Conservation (phyloP, 1,139 yeast species). For the Pneumocystis wakefieldiae region DNA sequence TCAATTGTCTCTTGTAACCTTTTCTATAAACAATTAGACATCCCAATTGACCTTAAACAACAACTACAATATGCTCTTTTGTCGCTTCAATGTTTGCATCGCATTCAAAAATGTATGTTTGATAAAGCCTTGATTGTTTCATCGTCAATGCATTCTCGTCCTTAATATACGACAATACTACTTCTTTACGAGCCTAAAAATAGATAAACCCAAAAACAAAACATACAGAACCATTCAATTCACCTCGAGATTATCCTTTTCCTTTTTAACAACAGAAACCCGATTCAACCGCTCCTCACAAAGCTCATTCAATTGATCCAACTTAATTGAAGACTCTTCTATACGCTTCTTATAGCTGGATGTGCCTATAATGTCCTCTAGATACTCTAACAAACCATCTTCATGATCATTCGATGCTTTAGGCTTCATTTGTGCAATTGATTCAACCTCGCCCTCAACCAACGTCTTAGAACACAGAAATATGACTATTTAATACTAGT, state of each 20-base stretch:
- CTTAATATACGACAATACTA: conserved; percentile 50
- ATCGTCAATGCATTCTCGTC: conserved; percentile 48
- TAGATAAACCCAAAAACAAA: not conserved
- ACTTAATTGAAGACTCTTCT: conserved; percentile 44
- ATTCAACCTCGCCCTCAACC: conserved; percentile 77
- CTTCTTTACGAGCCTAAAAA: not conserved
- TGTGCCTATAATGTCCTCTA: conserved; percentile 95
- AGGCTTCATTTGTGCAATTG: conserved; percentile 96
- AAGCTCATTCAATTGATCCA: conserved; percentile 58
- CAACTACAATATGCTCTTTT: conserved; percentile 23
- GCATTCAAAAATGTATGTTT: conserved; percentile 35
- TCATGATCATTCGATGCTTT: conserved; percentile 87
- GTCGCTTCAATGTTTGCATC: not conserved
- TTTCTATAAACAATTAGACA: conserved; percentile 30
- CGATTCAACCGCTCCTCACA: conserved; percentile 73
- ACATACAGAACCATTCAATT: conserved; percentile 34
- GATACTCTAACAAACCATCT: conserved; percentile 82
- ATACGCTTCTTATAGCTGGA: conserved; percentile 64
- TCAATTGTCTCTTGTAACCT: conserved; percentile 25
- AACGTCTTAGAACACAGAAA: not conserved
- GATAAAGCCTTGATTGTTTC: conserved; percentile 43
- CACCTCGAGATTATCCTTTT: conserved; percentile 52
- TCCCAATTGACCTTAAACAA: conserved; percentile 33
- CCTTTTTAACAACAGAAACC: conserved; percentile 65
- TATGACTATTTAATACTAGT: not conserved